Percentiles rank a stretch among this genome's conserved stretches.
phyloP scores from a whole-genome alignment of 768 basidiomycete species.

The Coprinopsis sp. region DNA sequence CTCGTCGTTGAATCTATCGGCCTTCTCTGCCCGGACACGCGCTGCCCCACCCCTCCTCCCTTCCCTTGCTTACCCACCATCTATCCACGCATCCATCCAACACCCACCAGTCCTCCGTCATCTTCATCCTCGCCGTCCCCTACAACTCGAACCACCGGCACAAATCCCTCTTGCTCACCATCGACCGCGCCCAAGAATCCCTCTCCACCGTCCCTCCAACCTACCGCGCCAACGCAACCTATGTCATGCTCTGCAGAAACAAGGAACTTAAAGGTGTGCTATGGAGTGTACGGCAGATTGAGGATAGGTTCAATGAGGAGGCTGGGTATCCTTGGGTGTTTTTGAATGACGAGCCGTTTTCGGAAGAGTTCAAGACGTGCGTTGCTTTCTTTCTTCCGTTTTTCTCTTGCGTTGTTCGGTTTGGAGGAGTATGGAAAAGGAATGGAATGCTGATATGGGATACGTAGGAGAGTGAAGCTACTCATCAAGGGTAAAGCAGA shows the following conservation, averaged over 20 bases:
- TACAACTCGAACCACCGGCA: neutral
- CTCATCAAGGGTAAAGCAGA: slow-evolving; percentile 57
- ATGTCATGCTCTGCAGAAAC: slow-evolving; percentile 66
- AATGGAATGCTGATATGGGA: too few species aligned
- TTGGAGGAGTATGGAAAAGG: too few species aligned
- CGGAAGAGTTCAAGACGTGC: slow-evolving; percentile 65
- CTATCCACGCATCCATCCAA: neutral
- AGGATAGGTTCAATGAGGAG: slow-evolving; percentile 79
- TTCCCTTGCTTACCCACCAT: neutral
- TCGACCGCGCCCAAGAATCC: neutral
- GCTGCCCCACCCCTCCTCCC: neutral
- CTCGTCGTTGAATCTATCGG: neutral
- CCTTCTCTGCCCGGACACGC: neutral
- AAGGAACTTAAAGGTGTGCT: slow-evolving; percentile 47
- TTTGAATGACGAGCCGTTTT: slow-evolving; percentile 77
- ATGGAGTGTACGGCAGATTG: slow-evolving; percentile 60
- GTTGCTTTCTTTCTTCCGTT: slow-evolving; percentile 10
- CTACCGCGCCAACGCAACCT: slow-evolving; percentile 61
- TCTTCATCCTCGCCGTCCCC: neutral
- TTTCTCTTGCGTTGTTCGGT: neutral
- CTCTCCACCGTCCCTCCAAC: neutral
- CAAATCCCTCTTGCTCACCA: neutral
- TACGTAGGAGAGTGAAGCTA: slow-evolving; percentile 42
- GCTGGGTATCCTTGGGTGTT: slow-evolving; percentile 80
- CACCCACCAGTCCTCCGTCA: neutral